phyloP scores from a whole-genome alignment of 2,329 filamentous ascomycete genomes.

The Fusarium robinianum region DNA sequence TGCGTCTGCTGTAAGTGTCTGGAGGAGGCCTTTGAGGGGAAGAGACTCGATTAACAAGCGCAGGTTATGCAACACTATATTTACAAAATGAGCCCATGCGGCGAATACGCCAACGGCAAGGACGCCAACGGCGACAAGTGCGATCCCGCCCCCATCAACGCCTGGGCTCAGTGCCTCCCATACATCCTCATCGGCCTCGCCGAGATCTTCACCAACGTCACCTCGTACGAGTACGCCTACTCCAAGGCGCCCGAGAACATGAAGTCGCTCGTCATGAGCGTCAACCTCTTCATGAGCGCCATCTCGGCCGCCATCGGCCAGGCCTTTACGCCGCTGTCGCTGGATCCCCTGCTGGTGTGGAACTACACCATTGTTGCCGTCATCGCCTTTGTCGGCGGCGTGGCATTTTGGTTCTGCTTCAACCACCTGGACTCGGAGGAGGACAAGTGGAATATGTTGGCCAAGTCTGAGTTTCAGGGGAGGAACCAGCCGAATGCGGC shows the following conservation, averaged over 20 bases:
- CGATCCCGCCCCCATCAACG: conserved; percentile 64
- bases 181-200: conserved; percentile 57
- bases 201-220: conserved; percentile 60
- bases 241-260: conserved; percentile 80
- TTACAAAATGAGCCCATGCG: conserved; percentile 67
- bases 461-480: conserved; percentile 50
- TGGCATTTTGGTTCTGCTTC: conserved; percentile 71
- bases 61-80: conserved; percentile 66
- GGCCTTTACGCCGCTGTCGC: conserved; percentile 64
- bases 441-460: conserved; percentile 68
- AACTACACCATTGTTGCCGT: conserved; percentile 70
- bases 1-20: conserved; percentile 56
- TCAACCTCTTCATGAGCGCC: conserved; percentile 73
- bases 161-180: conserved; percentile 61
- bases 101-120: conserved; percentile 52
- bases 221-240: conserved; percentile 75
- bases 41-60: too few species aligned
- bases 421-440: conserved; percentile 67
- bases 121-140: conserved; percentile 44
- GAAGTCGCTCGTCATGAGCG: conserved; percentile 73
- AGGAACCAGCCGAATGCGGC: conserved; percentile 44
- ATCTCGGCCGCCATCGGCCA: conserved; percentile 72
- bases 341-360: conserved; percentile 70
- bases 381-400: conserved; percentile 64
- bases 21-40: too few species aligned